A percentile compares a stretch with the other conserved stretches of the same genome.
These are phyloP conservation scores for Candida anutae DNA, from an alignment of 1,139 yeast species.

Conservation along the genomic window DNA sequence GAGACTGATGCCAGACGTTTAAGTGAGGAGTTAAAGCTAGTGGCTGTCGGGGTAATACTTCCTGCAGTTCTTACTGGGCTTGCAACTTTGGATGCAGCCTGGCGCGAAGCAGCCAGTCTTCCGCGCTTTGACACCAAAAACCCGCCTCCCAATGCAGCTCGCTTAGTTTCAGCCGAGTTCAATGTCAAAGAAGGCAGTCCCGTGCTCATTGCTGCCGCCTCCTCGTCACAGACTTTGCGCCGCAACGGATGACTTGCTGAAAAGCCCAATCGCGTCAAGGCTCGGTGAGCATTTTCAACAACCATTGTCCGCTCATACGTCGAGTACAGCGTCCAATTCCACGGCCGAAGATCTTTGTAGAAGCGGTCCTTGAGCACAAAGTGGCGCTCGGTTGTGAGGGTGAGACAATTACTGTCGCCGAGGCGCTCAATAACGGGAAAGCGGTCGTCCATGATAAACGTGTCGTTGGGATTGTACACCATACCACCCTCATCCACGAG, in stretches of 20 bases:
- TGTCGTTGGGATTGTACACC: conserved; percentile 23
- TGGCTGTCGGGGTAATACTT: no score
- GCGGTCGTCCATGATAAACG: conserved; percentile 25
- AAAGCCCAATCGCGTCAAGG: conserved; percentile 37
- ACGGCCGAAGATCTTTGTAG: conserved; percentile 35
- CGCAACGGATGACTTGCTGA: conserved; percentile 40
- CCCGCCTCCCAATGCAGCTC: conserved; percentile 16
- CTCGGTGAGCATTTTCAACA: conserved; percentile 28
- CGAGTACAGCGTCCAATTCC: conserved; percentile 33
- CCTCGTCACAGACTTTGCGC: conserved; percentile 15
- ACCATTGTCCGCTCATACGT: conserved; percentile 26
- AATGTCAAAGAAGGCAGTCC: conserved; percentile 2
- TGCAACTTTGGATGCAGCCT: conserved; percentile 9
- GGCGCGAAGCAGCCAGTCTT: conserved; percentile 1
- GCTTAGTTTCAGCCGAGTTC: conserved; percentile 8
- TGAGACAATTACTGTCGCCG: neutral
- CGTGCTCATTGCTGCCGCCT: no score
- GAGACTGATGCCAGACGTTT: no score
- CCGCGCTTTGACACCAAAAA: conserved; percentile 8
- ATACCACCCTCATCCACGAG: conserved; percentile 20
- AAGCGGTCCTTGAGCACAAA: conserved; percentile 33
- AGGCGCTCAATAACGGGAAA: conserved; percentile 18
- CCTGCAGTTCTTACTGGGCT: no score
- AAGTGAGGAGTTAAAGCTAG: conserved; percentile 8
- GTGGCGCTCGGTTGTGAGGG: conserved; percentile 3